Percentiles rank a stretch among this genome's conserved stretches.
phyloP scores from a whole-genome alignment of 176 grass and related monocot species.

The Musa schizocarpa region DNA sequence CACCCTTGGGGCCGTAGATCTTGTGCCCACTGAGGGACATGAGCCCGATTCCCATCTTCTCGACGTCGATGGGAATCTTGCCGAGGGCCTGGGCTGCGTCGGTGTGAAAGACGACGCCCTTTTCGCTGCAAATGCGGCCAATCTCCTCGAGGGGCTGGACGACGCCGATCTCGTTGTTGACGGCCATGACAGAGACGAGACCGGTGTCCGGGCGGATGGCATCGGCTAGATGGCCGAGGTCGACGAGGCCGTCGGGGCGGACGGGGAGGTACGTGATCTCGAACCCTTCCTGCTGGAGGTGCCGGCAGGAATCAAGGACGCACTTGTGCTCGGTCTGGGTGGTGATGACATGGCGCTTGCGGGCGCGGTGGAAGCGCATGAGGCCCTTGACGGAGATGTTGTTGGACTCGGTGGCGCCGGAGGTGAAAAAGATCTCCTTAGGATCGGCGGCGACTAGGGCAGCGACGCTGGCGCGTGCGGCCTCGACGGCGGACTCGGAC shows the following conservation, averaged over 20 bases:
- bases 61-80: conserved; percentile 75
- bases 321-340: conserved; percentile 98
- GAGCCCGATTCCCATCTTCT: conserved; percentile 66
- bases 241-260: conserved; percentile 60
- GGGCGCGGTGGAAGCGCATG: conserved; percentile 69
- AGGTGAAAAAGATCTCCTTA: conserved; percentile 90
- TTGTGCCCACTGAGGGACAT: conserved; percentile 89
- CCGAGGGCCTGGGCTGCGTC: conserved; percentile 73
- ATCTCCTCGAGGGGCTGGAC: conserved; percentile 84
- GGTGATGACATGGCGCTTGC: conserved; percentile 76
- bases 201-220: conserved; percentile 77
- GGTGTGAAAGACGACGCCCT: conserved; percentile 76
- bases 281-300: conserved; percentile 78
- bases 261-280: conserved; percentile 89
- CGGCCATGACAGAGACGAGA: conserved; percentile 84
- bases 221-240: conserved; percentile 46
- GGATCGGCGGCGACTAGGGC: conserved; percentile 56
- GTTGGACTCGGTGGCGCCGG: conserved; percentile 87
- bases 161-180: conserved; percentile 95
- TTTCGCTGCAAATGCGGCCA: conserved; percentile 68
- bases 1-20: conserved; percentile 92
- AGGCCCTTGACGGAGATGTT: conserved; percentile 96
- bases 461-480: conserved; percentile 41
- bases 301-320: conserved; percentile 80
- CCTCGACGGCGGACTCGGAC: conserved; percentile 83